These are phyloP conservation scores for Ophiostoma tasmaniense DNA, from an alignment of 2,329 filamentous ascomycete genomes.

Conservation along the genomic window DNA sequence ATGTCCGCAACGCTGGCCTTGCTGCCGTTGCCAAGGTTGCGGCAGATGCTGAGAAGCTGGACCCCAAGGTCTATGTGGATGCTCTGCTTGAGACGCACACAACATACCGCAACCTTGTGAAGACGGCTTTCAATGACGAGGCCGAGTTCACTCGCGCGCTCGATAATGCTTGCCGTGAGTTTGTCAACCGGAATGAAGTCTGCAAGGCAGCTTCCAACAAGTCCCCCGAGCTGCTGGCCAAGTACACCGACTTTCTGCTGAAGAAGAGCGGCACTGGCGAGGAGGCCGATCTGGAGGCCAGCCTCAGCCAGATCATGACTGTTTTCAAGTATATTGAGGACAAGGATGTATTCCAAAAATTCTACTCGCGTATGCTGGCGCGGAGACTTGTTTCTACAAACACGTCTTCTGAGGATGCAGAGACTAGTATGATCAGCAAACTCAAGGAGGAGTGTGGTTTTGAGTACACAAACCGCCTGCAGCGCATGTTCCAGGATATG, in stretches of 20 bases:
- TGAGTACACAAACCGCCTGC: conserved; percentile 98
- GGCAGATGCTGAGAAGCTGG: conserved; percentile 76
- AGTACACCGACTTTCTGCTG: conserved; percentile 86
- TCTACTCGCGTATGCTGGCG: conserved; percentile 94
- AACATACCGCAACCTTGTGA: conserved; percentile 84
- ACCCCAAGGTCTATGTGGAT: conserved; percentile 95
- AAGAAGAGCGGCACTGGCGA: conserved; percentile 92
- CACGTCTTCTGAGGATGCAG: conserved; percentile 80
- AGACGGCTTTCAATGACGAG: conserved; percentile 87
- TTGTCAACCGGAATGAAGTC: conserved; percentile 94
- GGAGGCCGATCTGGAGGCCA: conserved; percentile 85
- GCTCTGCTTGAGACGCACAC: conserved; percentile 89
- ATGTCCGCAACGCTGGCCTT: conserved; percentile 83
- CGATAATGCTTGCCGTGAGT: conserved; percentile 95
- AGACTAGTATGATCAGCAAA: conserved; percentile 99
- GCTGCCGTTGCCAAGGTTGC: conserved; percentile 86
- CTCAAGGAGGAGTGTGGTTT: conserved; percentile 97
- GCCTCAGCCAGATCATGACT: conserved; percentile 90
- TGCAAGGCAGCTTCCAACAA: conserved; percentile 91
- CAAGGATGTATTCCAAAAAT: conserved; percentile 99
- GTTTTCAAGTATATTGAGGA: conserved; percentile 99
- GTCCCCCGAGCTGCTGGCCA: conserved; percentile 88
- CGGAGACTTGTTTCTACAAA: conserved; percentile 91
- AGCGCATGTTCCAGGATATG: conserved; percentile 99
- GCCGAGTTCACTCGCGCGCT: conserved; percentile 93